Conservation (phyloP, 306 rosid species). For the Cicer arietinum region DNA sequence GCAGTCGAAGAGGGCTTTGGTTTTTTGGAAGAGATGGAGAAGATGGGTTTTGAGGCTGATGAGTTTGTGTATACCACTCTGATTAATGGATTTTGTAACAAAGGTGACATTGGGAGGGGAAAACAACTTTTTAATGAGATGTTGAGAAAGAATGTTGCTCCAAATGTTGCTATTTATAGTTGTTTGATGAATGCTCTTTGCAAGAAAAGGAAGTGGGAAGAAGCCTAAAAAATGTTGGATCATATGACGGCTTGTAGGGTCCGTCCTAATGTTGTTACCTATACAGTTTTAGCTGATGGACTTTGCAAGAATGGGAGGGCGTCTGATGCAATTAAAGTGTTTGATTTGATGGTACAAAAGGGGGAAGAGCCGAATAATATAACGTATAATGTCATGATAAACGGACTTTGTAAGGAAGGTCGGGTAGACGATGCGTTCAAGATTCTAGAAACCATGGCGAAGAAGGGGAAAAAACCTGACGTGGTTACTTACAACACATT, state of each 20-base stretch:
- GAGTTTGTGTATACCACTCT: conserved; percentile 61
- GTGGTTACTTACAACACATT: conserved; percentile 69
- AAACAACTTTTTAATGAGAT: conserved; percentile 67
- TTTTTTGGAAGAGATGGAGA: conserved; percentile 70
- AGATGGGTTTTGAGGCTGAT: conserved; percentile 61
- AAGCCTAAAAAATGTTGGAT: conserved; percentile 61
- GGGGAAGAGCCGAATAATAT: conserved; percentile 68
- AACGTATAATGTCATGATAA: conserved; percentile 71
- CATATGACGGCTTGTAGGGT: conserved; percentile 64
- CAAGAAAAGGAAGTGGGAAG: conserved; percentile 68
- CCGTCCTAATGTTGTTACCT: conserved; percentile 63
- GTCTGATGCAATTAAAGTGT: conserved; percentile 56
- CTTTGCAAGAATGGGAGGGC: conserved; percentile 74
- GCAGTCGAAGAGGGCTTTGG: conserved; percentile 58
- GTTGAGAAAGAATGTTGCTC: conserved; percentile 64
- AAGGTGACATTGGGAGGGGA: conserved; percentile 57
- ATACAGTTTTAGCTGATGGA: conserved; percentile 70
- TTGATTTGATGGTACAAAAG: conserved; percentile 63
- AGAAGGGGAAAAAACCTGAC: conserved; percentile 76
- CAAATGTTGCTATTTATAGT: conserved; percentile 68
- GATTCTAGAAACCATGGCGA: conserved; percentile 63
- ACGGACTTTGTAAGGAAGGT: conserved; percentile 82
- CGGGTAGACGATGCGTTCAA: conserved; percentile 58
- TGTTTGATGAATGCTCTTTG: conserved; percentile 67
- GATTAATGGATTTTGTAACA: conserved; percentile 60